These are phyloP conservation scores for Aspergillus transmontanensis DNA, from an alignment of 2,329 filamentous ascomycete species.

Conservation along the genomic window DNA sequence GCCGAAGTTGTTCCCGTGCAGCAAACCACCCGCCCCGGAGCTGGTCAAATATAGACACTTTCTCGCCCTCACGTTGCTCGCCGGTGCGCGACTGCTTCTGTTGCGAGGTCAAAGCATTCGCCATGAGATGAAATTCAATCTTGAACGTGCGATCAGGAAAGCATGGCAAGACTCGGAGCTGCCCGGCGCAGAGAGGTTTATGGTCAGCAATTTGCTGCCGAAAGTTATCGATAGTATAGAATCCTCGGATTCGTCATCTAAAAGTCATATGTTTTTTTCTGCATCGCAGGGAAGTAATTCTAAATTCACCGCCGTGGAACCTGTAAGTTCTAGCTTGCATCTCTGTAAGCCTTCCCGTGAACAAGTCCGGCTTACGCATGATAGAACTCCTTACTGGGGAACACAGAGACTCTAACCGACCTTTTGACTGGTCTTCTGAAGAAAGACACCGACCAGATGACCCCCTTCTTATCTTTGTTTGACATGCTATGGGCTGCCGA, in stretches of 20 bases:
- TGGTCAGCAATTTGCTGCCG: constrained; percentile 35
- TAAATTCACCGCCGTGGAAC: not conserved
- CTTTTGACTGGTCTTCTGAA: constrained; percentile 21
- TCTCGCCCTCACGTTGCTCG: constrained; percentile 32
- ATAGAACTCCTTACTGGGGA: constrained; percentile 38
- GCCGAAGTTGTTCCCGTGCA: constrained; percentile 32
- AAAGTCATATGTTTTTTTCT: not conserved
- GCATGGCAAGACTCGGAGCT: constrained; percentile 38
- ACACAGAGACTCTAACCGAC: constrained; percentile 26
- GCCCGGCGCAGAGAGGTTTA: constrained; percentile 33
- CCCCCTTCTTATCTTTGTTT: constrained; percentile 36
- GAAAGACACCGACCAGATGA: constrained; percentile 29
- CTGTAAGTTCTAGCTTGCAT: constrained; percentile 27
- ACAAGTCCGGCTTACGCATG: constrained; percentile 21
- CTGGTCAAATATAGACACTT: constrained; percentile 22
- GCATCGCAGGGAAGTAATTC: not conserved
- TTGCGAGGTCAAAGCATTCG: constrained; percentile 31
- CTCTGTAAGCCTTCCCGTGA: constrained; percentile 22
- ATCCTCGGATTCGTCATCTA: not conserved
- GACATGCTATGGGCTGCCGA: constrained; percentile 40
- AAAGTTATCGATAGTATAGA: constrained; percentile 31
- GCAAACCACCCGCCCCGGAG: constrained; percentile 26
- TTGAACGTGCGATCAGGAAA: constrained; percentile 34
- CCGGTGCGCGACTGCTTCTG: constrained; percentile 37
- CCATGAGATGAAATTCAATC: constrained; percentile 29